Evolutionary conservation across 345 rosid genomes (phyloP), one percentile per base, ranked within the genome.

Genomic region (Noccaea caerulescens): DNA sequence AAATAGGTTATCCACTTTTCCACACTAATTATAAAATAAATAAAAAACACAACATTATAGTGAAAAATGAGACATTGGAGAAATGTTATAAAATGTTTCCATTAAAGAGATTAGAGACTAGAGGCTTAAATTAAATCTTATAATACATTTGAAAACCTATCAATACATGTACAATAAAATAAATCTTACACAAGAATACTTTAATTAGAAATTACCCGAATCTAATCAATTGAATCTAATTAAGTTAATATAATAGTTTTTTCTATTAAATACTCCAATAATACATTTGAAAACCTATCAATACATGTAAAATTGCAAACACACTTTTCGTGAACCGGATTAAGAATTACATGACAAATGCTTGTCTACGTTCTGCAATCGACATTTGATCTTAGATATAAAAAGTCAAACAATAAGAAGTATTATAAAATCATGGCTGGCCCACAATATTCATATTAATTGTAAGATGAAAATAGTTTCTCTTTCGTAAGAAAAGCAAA

Each of bases 401-500:
- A 2, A 7, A 43, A 53, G 39, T 71, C 61, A 60, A 41, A 61
- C 13, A 10, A 43, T 53, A 62, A 43, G 18, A 44, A 33, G 27
- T 18, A 34, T 20, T 11, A 53, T 54, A 63, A 56, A 63, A 37
- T 34, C 41, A 54, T 34, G 56, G 39, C 34, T 54, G 56, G 45
- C 44, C 63, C 47, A 54, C 44, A 43, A 4, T 53, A 54, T 27
- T 27, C 2, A 27, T 52, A 12, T 10, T 32, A 16, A 20, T n/a
- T n/a, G 52, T 12, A 45, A 23, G 2, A 14, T 43, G 47, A 13
- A 30, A 43, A 63, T 30, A 6, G 10, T 47, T 47, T 37, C 30
- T 27, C 30, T 64, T 18, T 72, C 62, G 23, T 63, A 43, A 4
- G 30, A 63, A 32, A 63, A 63, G 20, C 56, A 37, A 62, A 61